These are phyloP conservation scores for Ilex asprella DNA, from an alignment of 257 asterid species.

Conservation along the genomic window DNA sequence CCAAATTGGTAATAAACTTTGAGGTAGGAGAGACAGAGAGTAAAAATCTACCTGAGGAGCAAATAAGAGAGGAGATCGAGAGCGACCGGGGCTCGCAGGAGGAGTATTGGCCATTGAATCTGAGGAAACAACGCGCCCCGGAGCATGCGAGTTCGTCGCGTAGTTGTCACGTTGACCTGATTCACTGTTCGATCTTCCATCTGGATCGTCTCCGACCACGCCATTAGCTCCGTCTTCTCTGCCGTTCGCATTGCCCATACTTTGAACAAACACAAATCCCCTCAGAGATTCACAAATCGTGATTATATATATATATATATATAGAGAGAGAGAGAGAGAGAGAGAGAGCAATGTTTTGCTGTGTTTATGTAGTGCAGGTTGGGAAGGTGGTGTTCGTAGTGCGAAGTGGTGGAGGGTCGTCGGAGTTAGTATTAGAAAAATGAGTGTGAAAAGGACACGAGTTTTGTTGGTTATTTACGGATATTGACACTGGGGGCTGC, in stretches of 20 bases:
- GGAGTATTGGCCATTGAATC: conserved; percentile 70
- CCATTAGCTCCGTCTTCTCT: conserved; percentile 35
- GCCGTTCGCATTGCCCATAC: conserved; percentile 75
- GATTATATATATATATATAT: neutral
- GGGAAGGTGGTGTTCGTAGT: too few species aligned
- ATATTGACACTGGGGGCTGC: too few species aligned
- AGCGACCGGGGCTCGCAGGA: conserved; percentile 46
- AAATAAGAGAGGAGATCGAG: conserved; percentile 51
- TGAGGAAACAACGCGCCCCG: conserved; percentile 36
- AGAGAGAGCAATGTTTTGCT: conserved; percentile 4
- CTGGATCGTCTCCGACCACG: conserved; percentile 20
- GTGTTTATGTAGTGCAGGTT: too few species aligned
- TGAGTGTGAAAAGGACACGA: too few species aligned
- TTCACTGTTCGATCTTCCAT: conserved; percentile 22
- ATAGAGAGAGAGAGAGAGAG: conserved; percentile 13
- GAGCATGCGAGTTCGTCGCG: conserved; percentile 14
- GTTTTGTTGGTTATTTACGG: too few species aligned
- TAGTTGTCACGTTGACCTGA: conserved; percentile 18
- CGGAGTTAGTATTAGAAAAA: too few species aligned
- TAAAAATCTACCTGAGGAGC: conserved; percentile 49
- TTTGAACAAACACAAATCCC: neutral
- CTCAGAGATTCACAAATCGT: conserved; percentile 1
- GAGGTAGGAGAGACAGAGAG: neutral
- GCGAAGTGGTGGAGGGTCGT: too few species aligned
- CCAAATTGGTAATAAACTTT: too few species aligned